Percentiles rank a stretch among this genome's conserved stretches.
phyloP scores from a whole-genome alignment of 129 eudicot genomes.

The Pittosporum tobira region DNA sequence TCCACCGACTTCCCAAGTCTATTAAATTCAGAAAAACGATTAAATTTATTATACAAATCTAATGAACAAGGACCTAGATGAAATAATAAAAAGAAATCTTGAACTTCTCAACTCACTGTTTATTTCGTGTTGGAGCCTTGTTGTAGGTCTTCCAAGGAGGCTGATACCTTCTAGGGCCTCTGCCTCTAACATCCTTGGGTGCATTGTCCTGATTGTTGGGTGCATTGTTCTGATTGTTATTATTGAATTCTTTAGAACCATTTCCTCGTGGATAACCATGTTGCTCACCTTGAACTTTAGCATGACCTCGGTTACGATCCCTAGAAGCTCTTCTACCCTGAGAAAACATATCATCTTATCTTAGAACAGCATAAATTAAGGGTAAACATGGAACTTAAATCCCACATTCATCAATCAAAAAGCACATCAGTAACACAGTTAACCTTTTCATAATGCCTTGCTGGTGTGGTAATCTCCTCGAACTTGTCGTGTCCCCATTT shows the following conservation, averaged over 20 bases:
- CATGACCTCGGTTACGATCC: constrained; percentile 66
- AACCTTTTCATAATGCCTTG: constrained; percentile 70
- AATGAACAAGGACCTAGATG: neutral
- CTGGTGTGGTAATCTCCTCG: constrained; percentile 69
- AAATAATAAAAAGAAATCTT: neutral
- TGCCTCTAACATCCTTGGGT: constrained; percentile 69
- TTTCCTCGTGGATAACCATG: constrained; percentile 45
- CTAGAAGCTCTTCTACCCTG: constrained; percentile 76
- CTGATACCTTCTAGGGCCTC: constrained; percentile 94
- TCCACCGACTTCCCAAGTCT: constrained; percentile 51
- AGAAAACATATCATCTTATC: neutral
- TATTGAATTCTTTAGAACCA: constrained; percentile 39
- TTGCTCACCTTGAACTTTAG: constrained; percentile 53
- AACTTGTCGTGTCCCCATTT: constrained; percentile 99
- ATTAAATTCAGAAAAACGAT: constrained; percentile 4
- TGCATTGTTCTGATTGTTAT: constrained; percentile 31
- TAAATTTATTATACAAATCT: neutral
- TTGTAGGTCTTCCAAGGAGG: constrained; percentile 37
- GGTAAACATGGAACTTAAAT: neutral
- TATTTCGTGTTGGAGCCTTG: constrained; percentile 47
- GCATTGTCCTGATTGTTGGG: constrained; percentile 2
- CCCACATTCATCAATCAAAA: neutral
- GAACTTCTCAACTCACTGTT: constrained; percentile 52
- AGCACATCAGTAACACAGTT: neutral
- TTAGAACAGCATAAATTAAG: constrained; percentile 10